phyloP scores from a whole-genome alignment of 2,329 filamentous ascomycete species.

The Didymella pinodella region DNA sequence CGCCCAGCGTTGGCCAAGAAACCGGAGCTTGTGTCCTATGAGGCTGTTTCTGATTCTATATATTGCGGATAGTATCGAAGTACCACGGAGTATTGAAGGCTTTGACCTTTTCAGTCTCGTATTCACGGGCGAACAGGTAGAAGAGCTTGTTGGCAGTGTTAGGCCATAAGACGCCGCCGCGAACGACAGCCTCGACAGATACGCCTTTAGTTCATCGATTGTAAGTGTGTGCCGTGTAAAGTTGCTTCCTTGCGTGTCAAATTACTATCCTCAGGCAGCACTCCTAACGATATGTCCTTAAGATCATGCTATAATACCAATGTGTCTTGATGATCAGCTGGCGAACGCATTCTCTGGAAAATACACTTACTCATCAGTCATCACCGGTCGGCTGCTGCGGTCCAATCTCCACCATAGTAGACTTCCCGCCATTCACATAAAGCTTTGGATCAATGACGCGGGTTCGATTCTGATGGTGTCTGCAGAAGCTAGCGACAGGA shows the following conservation, averaged over 20 bases:
- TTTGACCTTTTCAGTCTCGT: slow-evolving; percentile 46
- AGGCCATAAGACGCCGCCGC: slow-evolving; percentile 60
- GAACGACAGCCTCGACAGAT: slow-evolving; percentile 56
- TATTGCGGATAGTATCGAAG: slow-evolving; percentile 63
- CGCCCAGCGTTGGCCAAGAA: slow-evolving; percentile 22
- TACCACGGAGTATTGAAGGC: slow-evolving; percentile 54
- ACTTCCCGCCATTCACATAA: slow-evolving; percentile 63
- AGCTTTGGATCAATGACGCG: slow-evolving; percentile 63
- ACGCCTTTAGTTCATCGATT: too few species aligned
- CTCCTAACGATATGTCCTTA: not conserved
- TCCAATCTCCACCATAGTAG: not conserved
- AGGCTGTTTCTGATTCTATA: slow-evolving; percentile 57
- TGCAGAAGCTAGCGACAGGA: slow-evolving; percentile 8
- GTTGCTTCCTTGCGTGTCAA: too few species aligned
- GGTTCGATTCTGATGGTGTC: slow-evolving; percentile 60
- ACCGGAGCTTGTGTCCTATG: slow-evolving; percentile 15
- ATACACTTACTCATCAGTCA: too few species aligned
- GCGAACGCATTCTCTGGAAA: too few species aligned
- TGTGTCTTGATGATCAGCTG: slow-evolving; percentile 1
- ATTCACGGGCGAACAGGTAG: slow-evolving; percentile 67
- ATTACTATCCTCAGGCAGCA: too few species aligned
- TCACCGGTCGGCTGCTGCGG: not conserved
- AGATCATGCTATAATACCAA: not conserved
- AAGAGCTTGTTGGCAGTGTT: slow-evolving; percentile 68
- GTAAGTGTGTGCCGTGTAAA: too few species aligned